Base-by-base conservation (phyloP, 352 stramenopile genomes). In the Pythium vanterpoolii region DNA sequence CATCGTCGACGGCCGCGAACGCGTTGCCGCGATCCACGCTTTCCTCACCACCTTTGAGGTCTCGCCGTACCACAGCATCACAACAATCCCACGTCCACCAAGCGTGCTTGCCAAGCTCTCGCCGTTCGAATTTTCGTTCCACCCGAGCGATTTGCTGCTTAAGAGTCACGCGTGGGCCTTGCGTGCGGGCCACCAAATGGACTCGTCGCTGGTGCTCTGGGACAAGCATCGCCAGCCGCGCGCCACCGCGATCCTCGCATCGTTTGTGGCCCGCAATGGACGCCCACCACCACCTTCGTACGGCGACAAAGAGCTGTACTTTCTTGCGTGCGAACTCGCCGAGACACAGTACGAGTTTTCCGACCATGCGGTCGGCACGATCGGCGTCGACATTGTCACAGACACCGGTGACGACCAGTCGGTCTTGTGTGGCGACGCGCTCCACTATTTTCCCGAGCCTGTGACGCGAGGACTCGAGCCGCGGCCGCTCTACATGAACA, bases 271-370 rank as follows among this genome's bases (percentile, higher is more conserved):
- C 65, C 78, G 5, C 52, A 73, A 0, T 69, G 62, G 47, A 69
- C 30, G 31, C 33, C 7, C 50, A 36, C 8, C 66, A 62, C 73
- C 73, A 28, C 76, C 73, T 11, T 83, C 72, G 8, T 89, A 89
- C 47, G 80, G 83, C 4, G 83, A 90, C 51, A 93, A 93, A 53
- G 83, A 93, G 49, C 61, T 90, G n/a, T 93, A 87, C 60, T 89
- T 89, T 56, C 45, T 89, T 11, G 80, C 83, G 0, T 81, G 64
- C 34, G 83, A 93, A 40, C 56, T 93, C 1, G 77, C 83, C 0
- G 80, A 93, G 56, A 82, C 80, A 4, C 56, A 80, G 56, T 92
- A 88, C 56, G 58, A 68, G 3, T 88, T 92, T 51, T 90, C 80
- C 0, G 73, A 89, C 47, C 85, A 76, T 47, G 80, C 68, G 13